These are phyloP conservation scores for Phytopythium chamaehyphon DNA, from an alignment of 352 stramenopile genomes.

Conservation along the genomic window DNA sequence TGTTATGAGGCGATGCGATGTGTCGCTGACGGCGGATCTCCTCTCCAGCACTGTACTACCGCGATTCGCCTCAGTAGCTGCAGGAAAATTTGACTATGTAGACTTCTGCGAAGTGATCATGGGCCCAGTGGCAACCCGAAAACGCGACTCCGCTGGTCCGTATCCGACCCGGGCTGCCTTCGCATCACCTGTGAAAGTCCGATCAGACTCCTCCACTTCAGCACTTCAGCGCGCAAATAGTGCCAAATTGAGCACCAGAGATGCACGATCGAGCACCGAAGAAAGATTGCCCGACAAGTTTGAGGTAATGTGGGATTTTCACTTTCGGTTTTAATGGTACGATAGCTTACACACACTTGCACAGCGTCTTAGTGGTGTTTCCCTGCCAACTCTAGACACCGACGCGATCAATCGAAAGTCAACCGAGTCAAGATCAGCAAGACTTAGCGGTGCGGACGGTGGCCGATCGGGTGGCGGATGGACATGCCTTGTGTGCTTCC, in stretches of 20 bases:
- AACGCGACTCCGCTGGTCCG: too few species aligned
- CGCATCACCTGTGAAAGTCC: too few species aligned
- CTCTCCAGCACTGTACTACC: slow-evolving; percentile 27
- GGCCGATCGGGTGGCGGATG: slow-evolving; percentile 20
- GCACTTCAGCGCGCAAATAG: too few species aligned
- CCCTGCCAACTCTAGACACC: slow-evolving; percentile 21
- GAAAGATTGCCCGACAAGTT: too few species aligned
- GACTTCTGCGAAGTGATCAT: slow-evolving; percentile 49
- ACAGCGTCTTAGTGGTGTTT: slow-evolving; percentile 21
- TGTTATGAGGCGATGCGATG: slow-evolving; percentile 60
- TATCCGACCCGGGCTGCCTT: too few species aligned
- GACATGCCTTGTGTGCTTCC: slow-evolving; percentile 69
- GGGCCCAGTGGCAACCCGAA: neutral
- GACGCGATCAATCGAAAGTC: slow-evolving; percentile 9
- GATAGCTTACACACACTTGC: too few species aligned
- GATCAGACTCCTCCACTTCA: too few species aligned
- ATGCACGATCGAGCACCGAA: too few species aligned
- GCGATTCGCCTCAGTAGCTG: slow-evolving; percentile 39
- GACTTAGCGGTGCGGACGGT: slow-evolving; percentile 9
- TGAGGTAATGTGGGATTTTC: too few species aligned
- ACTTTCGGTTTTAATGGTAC: too few species aligned
- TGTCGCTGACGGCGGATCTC: slow-evolving; percentile 41
- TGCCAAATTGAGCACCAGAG: too few species aligned
- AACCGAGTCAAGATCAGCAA: slow-evolving; percentile 4
- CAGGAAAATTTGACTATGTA: slow-evolving; percentile 68